Percentiles rank a stretch among this genome's conserved stretches.
Evolutionary conservation across 768 basidiomycete species (phyloP).

Genomic region (Mycena polygramma): DNA sequence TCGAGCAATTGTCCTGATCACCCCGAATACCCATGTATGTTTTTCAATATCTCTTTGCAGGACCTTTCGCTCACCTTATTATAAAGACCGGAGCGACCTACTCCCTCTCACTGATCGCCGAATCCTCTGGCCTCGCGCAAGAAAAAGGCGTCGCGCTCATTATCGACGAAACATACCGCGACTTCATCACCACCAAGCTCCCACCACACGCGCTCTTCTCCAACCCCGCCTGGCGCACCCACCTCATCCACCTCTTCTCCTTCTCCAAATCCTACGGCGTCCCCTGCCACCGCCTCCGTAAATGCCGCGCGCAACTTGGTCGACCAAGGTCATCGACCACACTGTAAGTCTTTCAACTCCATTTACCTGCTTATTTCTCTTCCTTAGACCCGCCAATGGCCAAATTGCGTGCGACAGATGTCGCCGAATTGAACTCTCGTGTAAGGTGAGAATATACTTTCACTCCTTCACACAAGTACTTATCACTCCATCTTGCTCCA

Average conservation of each 20-base stretch:
- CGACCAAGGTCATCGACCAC: no score
- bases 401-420: no score
- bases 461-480: no score
- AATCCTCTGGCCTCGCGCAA: constrained; percentile 72
- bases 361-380: no score
- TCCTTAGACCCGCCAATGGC: no score
- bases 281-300: constrained; percentile 87
- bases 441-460: no score
- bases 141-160: constrained; percentile 72
- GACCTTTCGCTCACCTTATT: not conserved
- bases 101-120: constrained; percentile 64
- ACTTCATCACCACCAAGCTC: constrained; percentile 66
- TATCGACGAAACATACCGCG: constrained; percentile 92
- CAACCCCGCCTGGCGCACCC: constrained; percentile 64
- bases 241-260: constrained; percentile 79
- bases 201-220: constrained; percentile 73
- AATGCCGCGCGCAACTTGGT: no score
- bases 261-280: constrained; percentile 86
- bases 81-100: constrained; percentile 84
- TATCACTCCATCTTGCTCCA: no score
- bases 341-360: no score
- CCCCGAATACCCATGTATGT: constrained; percentile 81
- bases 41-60: not conserved
- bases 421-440: no score
- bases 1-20: constrained; percentile 81